phyloP scores from a whole-genome alignment of 2,329 filamentous ascomycete genomes.

The Colletotrichum neosansevieriae region DNA sequence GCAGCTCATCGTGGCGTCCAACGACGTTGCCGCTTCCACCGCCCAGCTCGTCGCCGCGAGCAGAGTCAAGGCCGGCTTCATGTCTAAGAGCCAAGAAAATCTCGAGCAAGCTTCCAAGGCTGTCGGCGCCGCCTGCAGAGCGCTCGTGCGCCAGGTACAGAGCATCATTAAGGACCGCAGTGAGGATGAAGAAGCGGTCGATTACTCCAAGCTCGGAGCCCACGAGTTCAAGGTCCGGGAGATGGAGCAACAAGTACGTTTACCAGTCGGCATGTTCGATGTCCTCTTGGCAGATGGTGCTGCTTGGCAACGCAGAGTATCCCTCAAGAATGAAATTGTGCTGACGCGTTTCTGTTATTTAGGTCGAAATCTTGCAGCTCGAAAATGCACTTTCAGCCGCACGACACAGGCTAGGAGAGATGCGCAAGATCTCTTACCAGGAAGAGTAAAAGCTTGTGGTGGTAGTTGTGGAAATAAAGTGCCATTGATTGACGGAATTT shows the following conservation, averaged over 20 bases:
- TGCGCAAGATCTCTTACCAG: conserved; percentile 96
- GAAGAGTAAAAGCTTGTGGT: conserved; percentile 66
- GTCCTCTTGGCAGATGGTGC: neutral
- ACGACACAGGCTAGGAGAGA: conserved; percentile 88
- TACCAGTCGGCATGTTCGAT: conserved; percentile 19
- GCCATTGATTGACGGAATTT: neutral
- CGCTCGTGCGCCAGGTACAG: conserved; percentile 93
- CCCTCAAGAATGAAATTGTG: neutral
- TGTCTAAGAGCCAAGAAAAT: conserved; percentile 95
- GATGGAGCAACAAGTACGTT: conserved; percentile 96
- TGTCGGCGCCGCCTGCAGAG: conserved; percentile 88
- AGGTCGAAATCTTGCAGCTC: conserved; percentile 97
- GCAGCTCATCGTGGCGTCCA: conserved; percentile 97
- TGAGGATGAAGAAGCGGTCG: conserved; percentile 81
- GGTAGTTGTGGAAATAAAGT: neutral
- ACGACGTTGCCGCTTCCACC: conserved; percentile 95
- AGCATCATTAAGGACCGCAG: conserved; percentile 90
- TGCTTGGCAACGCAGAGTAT: neutral
- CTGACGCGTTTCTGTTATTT: conserved; percentile 13
- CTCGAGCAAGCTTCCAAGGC: conserved; percentile 93
- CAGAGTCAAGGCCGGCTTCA: conserved; percentile 96
- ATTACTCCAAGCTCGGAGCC: conserved; percentile 88
- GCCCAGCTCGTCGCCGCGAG: conserved; percentile 96
- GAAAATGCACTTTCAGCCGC: conserved; percentile 88
- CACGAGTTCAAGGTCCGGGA: conserved; percentile 99